Base-by-base conservation (phyloP, 1,284 basidiomycete genomes). In the Marasmius fiardii region DNA sequence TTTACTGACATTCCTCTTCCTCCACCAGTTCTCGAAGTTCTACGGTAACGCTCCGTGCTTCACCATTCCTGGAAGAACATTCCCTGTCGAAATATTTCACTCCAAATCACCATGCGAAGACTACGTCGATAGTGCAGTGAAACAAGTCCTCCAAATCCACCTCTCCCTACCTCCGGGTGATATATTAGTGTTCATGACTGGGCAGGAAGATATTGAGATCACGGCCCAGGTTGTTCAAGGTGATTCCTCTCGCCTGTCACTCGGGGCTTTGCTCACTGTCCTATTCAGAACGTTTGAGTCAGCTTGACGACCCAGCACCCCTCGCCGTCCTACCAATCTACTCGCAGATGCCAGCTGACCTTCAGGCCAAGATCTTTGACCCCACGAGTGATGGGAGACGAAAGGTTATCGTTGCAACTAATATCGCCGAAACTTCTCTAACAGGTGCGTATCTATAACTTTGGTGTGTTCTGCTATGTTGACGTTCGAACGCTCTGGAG, bases 111-210 rank as follows among this genome's bases (percentile, higher is more conserved):
- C 97, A 0, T 98, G 95, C 67, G 96, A 98, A 67, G 97, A 99
- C 68, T 99, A 99, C 65, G 97, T 99, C 57, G 97, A 99, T 66
- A 88, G 91, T 59, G 92, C 97, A 0, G 95, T 99, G 61, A 99
- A 98, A 75, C 95, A 99, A 73, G 91, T 98, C 6, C 79, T 99
- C 7, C 92, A 96, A 65, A 98, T 99, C 52, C 97, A 99, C 68
- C 78, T 99, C 23, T 94, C 95, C 0, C 82, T 91, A 18, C 93
- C 95, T n/a, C 85, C 86, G 0, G 97, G 97, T 4, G 97, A 99
- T 74, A 93, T 99, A 55, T 79, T 99, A 35, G 93, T 99, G 14
- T 99, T 99, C 72, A 99, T 99, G 96, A 99, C 97, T 24, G 97
- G 97, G 54, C 97, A 99, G 73, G 97, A 99, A 72, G 97, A 99